These are phyloP conservation scores for Piloderma croceum DNA, from an alignment of 768 basidiomycete genomes.

Conservation along the genomic window DNA sequence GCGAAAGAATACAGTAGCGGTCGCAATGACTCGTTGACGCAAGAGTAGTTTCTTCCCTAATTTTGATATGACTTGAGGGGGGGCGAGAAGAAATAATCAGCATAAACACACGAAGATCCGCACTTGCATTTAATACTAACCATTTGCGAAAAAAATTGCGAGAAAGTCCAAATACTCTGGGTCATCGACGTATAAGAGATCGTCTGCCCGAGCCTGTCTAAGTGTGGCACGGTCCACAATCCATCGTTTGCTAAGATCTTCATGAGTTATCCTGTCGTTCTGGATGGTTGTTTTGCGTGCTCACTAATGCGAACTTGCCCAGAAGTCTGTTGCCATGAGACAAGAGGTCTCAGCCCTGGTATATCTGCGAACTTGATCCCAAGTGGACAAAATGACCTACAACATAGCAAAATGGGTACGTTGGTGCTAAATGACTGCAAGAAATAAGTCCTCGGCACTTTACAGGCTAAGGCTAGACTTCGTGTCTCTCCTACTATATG, in stretches of 20 bases:
- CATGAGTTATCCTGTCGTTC: conserved; percentile 14
- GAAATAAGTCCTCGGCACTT: no score
- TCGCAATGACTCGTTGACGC: conserved; percentile 88
- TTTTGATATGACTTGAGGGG: conserved; percentile 66
- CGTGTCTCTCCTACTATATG: no score
- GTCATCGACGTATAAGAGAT: conserved; percentile 73
- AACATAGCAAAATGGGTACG: no score
- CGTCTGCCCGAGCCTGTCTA: conserved; percentile 66
- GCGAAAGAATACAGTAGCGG: conserved; percentile 91
- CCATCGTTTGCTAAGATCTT: conserved; percentile 74
- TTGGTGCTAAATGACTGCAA: no score
- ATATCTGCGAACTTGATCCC: no score
- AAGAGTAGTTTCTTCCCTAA: conserved; percentile 78
- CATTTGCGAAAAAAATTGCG: conserved; percentile 82
- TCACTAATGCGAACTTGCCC: conserved; percentile 87
- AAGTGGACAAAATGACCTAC: no score
- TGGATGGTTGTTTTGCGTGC: conserved; percentile 18
- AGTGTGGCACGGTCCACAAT: conserved; percentile 77
- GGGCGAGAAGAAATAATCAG: conserved; percentile 1
- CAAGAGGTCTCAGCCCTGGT: no score
- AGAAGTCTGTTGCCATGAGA: conserved; percentile 84
- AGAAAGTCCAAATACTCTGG: conserved; percentile 77
- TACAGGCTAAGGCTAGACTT: no score
- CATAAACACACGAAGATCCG: not conserved
- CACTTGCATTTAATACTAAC: conserved; percentile 35